Percentiles rank a stretch among this genome's conserved stretches.
Conservation (phyloP, 371 early-diverging fungal species). For the Mortierella sp. region DNA sequence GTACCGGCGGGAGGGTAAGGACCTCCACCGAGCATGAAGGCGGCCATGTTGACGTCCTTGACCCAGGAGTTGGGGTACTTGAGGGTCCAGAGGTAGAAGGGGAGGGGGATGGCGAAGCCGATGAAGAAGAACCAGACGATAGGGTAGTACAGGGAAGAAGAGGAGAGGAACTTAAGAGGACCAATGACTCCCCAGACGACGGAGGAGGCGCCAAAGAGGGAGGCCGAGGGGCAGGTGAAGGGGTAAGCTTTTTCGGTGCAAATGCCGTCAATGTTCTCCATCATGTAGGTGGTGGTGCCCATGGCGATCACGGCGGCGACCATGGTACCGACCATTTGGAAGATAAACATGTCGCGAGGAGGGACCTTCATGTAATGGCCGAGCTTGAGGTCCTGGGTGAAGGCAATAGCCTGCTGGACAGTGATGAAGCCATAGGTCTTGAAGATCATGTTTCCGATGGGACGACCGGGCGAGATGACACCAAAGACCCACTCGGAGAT, state of each 20-base stretch:
- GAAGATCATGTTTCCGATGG: constrained; percentile 64
- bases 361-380: constrained; percentile 82
- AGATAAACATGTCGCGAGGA: constrained; percentile 77
- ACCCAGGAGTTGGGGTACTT: constrained; percentile 64
- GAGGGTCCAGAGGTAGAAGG: constrained; percentile 64
- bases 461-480: constrained; percentile 71
- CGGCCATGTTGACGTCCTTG: constrained; percentile 56
- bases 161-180: constrained; percentile 78
- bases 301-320: constrained; percentile 64
- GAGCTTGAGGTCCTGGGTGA: constrained; percentile 68
- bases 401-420: constrained; percentile 66
- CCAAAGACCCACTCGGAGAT: constrained; percentile 81
- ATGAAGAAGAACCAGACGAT: constrained; percentile 70
- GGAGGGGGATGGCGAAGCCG: constrained; percentile 71
- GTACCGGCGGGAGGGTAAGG: constrained; percentile 55
- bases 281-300: constrained; percentile 59
- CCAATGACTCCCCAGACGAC: constrained; percentile 82
- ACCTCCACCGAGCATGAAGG: constrained; percentile 70
- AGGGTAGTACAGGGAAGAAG: constrained; percentile 72
- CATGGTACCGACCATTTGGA: constrained; percentile 71
- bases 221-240: constrained; percentile 58
- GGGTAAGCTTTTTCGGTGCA: constrained; percentile 52
- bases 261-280: constrained; percentile 39
- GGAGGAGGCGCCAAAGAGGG: constrained; percentile 60
- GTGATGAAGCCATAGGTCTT: constrained; percentile 71